Conservation (phyloP, 2,329 filamentous ascomycete genomes). For the Botrytis aclada region DNA sequence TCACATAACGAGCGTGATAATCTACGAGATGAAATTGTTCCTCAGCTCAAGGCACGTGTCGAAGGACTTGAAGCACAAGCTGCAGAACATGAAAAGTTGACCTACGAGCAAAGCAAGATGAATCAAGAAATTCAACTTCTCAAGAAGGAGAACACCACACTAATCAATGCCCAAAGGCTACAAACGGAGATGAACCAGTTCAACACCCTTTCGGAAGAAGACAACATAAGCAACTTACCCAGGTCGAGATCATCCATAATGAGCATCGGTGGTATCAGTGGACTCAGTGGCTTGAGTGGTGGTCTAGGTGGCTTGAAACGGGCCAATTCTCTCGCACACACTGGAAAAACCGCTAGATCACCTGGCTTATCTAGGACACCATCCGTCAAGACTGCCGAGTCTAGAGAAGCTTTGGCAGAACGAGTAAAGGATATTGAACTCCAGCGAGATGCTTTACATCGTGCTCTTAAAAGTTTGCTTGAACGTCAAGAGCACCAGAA, state of each 20-base stretch:
- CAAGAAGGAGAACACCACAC: constrained; percentile 61
- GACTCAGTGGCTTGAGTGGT: neutral
- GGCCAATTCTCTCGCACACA: constrained; percentile 62
- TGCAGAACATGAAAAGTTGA: constrained; percentile 66
- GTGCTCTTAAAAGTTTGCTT: constrained; percentile 78
- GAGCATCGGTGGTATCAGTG: neutral
- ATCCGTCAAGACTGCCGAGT: constrained; percentile 46
- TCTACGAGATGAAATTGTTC: constrained; percentile 82
- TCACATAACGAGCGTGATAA: constrained; percentile 88
- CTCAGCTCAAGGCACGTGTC: constrained; percentile 70
- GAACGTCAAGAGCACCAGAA: constrained; percentile 83
- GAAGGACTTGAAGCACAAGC: constrained; percentile 76
- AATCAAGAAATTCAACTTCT: constrained; percentile 79
- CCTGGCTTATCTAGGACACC: constrained; percentile 56
- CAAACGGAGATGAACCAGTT: constrained; percentile 51
- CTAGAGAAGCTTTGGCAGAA: constrained; percentile 69
- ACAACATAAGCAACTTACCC: constrained; percentile 29
- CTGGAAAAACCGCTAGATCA: constrained; percentile 29
- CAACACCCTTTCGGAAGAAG: constrained; percentile 60
- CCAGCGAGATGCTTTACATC: constrained; percentile 88
- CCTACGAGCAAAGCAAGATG: constrained; percentile 79
- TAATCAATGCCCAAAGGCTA: constrained; percentile 44
- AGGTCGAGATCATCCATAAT: constrained; percentile 23
- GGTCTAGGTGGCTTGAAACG: constrained; percentile 49
- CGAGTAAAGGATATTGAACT: constrained; percentile 88